Evolutionary conservation across 495 filamentous ascomycete species (phyloP), one percentile per base, ranked within the genome.

Genomic region (Penicilliopsis zonata): DNA sequence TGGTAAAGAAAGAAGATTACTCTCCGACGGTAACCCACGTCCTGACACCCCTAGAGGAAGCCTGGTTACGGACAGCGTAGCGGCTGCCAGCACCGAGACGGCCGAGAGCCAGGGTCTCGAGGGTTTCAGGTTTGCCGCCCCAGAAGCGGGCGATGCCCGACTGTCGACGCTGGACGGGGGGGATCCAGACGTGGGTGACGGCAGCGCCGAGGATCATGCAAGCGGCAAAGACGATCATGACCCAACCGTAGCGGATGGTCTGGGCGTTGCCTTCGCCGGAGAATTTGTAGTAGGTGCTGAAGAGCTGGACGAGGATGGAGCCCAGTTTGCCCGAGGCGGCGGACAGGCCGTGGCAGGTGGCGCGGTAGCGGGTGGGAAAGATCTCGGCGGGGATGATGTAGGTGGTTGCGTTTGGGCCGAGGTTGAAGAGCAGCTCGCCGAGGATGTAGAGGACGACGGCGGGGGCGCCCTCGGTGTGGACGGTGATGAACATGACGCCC

Each of bases 351-450:
- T 75, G 69, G 41, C 64, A 68, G 2, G 69, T 70, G 29, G 53
- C 65, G 24, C 74, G 63, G 46, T 74, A 71, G 20, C 67, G 67
- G 18, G 74, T 76, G 7, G 74, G 74, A 43, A 76, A 78, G 21
- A 73, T 50, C 46, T 77, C 73, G 18, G 65, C 69, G 9, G 70
- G 70, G 29, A 73, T 62, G 36, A 78, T 76, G 43, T 77, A 79
- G 1, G 67, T 74, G 18, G 74, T 68, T 14, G 67, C 68, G 41
- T 76, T 78, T 19, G 72, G 70, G 21, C 61, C 75, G 16, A 78
- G 62, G 39, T 79, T 78, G 53, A 79, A 81, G n/a, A 78, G 39
- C 0, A 74, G 44, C 45, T 81, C 70, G 13, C 65, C 69, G 13
- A 80, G 26, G 14, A 72, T 61, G 37, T 77, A 80, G 2, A 82